These are phyloP conservation scores for Talaromyces sp. DNA, from an alignment of 2,329 filamentous ascomycete species.

Conservation along the genomic window DNA sequence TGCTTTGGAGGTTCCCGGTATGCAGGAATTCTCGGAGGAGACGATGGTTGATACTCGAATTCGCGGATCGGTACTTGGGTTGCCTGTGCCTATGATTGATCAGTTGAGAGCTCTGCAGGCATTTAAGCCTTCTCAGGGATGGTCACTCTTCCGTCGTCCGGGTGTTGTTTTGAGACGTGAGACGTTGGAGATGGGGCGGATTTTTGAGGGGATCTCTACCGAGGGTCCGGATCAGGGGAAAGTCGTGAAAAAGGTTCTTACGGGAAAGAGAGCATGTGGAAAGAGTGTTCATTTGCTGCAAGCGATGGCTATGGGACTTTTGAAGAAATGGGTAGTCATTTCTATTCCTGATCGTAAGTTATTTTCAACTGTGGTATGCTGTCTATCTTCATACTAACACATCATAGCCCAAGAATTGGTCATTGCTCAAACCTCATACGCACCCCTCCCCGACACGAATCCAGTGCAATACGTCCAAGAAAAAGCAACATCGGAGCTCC, in stretches of 20 bases:
- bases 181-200: conserved; percentile 66
- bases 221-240: conserved; percentile 35
- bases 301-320: conserved; percentile 73
- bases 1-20: conserved; percentile 70
- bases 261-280: conserved; percentile 70
- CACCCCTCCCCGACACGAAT: conserved; percentile 57
- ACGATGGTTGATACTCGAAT: conserved; percentile 55
- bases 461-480: conserved; percentile 70
- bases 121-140: conserved; percentile 86
- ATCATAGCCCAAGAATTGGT: conserved; percentile 71
- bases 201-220: conserved; percentile 54
- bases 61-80: conserved; percentile 63
- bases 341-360: conserved; percentile 79
- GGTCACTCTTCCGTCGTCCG: conserved; percentile 80
- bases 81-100: conserved; percentile 70
- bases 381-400: neutral
- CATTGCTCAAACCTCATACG: conserved; percentile 76
- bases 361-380: neutral
- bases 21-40: conserved; percentile 58
- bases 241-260: conserved; percentile 60
- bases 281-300: conserved; percentile 87
- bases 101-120: conserved; percentile 78
- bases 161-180: conserved; percentile 74
- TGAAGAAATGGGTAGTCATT: conserved; percentile 85
- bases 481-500: conserved; percentile 68